A percentile compares a stretch with the other conserved stretches of the same genome.
Evolutionary conservation across 345 rosid species (phyloP).

Genomic region (Euphorbia peplus): DNA sequence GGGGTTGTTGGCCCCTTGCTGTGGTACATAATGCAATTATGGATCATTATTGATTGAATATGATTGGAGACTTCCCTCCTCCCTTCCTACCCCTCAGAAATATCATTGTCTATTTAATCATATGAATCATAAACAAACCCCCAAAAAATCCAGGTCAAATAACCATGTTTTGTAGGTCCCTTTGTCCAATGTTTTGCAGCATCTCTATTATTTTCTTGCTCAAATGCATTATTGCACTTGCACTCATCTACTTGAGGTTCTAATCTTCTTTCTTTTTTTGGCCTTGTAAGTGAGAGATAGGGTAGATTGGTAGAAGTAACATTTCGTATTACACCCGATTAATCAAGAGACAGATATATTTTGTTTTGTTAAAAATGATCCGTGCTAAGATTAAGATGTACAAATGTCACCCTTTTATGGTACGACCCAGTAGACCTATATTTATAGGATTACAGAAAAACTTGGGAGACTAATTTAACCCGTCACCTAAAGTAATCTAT

Average conservation of each 20-base stretch:
- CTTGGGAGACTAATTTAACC: no score
- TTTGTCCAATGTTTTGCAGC: conserved; percentile 7
- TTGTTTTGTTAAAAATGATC: no score
- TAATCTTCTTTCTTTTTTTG: no score
- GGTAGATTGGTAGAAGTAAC: not conserved
- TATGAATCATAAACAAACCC: conserved; percentile 1
- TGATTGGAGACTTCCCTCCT: not conserved
- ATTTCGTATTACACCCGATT: no score
- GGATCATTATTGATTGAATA: not conserved
- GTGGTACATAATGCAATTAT: no score
- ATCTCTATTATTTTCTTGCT: conserved; percentile 28
- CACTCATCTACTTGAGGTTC: not conserved
- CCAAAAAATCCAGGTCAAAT: not conserved
- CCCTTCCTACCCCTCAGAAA: not conserved
- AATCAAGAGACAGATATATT: not conserved
- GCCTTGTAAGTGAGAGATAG: not conserved
- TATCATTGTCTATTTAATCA: conserved; percentile 17
- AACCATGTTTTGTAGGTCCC: conserved; percentile 23
- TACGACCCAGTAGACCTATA: no score
- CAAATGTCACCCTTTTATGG: not conserved
- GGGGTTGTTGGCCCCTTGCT: conserved; percentile 21
- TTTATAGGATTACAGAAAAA: no score
- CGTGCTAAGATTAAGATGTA: not conserved
- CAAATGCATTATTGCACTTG: conserved; percentile 6
- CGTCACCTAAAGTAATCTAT: not conserved